phyloP scores from a whole-genome alignment of 331 rosid genomes.

The Rhamnella rubrinervis region DNA sequence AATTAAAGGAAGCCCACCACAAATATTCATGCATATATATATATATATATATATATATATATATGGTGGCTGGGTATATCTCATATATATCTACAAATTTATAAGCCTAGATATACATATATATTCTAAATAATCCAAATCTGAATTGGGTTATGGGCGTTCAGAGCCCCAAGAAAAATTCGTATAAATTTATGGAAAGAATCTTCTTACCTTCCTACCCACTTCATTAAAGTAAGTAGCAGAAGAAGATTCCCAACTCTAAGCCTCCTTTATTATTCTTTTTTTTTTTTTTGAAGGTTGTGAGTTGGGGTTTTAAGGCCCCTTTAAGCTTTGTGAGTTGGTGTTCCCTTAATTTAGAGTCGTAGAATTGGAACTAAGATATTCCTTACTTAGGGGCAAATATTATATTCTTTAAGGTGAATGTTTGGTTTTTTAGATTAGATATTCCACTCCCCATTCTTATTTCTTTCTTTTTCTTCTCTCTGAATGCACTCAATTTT shows the following conservation, averaged over 20 bases:
- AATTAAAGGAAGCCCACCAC: too few relatives aligned
- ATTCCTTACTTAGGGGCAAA: constrained; percentile 73
- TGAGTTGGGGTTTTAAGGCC: constrained; percentile 12
- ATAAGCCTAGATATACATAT: background rate
- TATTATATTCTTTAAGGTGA: constrained; percentile 58
- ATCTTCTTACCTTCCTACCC: constrained; percentile 98
- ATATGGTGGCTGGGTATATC: too few relatives aligned
- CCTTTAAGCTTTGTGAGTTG: constrained; percentile 76
- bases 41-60: too few relatives aligned
- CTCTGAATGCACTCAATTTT: constrained; percentile 69
- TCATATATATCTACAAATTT: background rate
- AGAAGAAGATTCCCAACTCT: constrained; percentile 67
- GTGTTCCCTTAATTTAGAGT: constrained; percentile 90
- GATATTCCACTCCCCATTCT: constrained; percentile 47
- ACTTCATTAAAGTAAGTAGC: constrained; percentile 88
- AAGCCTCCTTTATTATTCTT: constrained; percentile 65
- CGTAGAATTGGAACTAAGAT: constrained; percentile 92
- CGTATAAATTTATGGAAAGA: constrained; percentile 43
- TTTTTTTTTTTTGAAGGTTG: constrained; percentile 2
- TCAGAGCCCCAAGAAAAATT: constrained; percentile 39
- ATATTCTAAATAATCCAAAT: constrained; percentile 5
- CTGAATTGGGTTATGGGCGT: constrained; percentile 30
- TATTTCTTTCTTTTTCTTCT: constrained; percentile 21
- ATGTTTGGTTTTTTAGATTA: constrained; percentile 63
- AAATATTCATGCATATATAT: too few relatives aligned